Evolutionary conservation across 2,329 filamentous ascomycete species (phyloP).

Genomic region (Hymenoscyphus infarciens): DNA sequence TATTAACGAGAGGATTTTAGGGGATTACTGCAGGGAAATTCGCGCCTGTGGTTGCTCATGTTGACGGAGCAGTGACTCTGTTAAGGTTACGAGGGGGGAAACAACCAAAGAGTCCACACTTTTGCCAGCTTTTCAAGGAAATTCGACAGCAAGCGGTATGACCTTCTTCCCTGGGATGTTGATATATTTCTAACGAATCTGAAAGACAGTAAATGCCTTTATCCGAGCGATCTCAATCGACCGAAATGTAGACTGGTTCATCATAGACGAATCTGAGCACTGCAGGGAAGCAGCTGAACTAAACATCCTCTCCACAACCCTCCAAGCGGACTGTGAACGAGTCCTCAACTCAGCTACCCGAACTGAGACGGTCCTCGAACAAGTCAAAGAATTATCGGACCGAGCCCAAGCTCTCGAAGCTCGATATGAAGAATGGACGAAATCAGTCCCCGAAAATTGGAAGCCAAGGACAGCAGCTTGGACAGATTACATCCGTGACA

Average conservation of each 20-base stretch:
- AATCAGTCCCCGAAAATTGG: conserved; percentile 47
- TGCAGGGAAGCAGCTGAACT: not conserved
- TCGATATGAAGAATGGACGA: conserved; percentile 48
- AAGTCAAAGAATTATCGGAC: not conserved
- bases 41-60: conserved; percentile 41
- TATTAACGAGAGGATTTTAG: not conserved
- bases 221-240: conserved; percentile 50
- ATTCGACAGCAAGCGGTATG: conserved; percentile 3
- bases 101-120: not conserved
- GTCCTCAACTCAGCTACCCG: not conserved
- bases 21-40: conserved; percentile 36
- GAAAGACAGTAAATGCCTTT: conserved; percentile 40
- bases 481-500: conserved; percentile 48
- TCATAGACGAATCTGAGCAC: conserved; percentile 10
- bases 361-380: not conserved
- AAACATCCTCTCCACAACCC: not conserved
- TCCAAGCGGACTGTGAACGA: conserved; percentile 1
- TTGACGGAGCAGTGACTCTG: conserved; percentile 55
- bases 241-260: conserved; percentile 42
- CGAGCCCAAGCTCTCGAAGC: not conserved
- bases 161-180: not conserved
- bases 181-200: not conserved
- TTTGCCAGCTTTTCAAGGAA: not conserved
- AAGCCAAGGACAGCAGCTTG: conserved; percentile 49
- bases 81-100: conserved; percentile 48